These are phyloP conservation scores for Bremia lactucae DNA, from an alignment of 352 stramenopile species.

Conservation along the genomic window DNA sequence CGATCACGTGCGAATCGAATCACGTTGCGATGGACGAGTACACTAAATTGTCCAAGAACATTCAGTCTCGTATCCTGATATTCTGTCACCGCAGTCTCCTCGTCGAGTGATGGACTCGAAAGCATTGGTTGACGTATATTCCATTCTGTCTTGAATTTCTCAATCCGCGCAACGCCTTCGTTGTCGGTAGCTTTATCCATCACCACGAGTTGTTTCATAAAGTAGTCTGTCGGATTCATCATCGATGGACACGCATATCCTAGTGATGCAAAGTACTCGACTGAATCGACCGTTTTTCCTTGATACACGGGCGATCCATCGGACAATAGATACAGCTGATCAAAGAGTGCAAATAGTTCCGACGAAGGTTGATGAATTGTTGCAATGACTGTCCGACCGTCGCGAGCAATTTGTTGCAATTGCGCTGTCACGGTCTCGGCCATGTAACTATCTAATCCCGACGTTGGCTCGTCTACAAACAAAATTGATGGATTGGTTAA, in stretches of 20 bases:
- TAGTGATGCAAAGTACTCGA: slow-evolving; percentile 35
- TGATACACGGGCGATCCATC: slow-evolving; percentile 42
- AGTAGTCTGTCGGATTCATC: slow-evolving; percentile 52
- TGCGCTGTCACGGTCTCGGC: slow-evolving; percentile 33
- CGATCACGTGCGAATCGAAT: slow-evolving; percentile 27
- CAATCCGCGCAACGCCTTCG: slow-evolving; percentile 20
- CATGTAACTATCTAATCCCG: slow-evolving; percentile 45
- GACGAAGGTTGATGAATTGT: slow-evolving; percentile 84
- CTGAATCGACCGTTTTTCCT: slow-evolving; percentile 27
- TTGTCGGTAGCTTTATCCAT: slow-evolving; percentile 35
- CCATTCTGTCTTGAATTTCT: slow-evolving; percentile 34
- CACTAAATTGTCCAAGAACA: slow-evolving; percentile 17
- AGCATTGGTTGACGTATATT: slow-evolving; percentile 3
- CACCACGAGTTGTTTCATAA: slow-evolving; percentile 48
- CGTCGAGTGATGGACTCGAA: not conserved
- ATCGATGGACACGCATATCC: slow-evolving; percentile 34
- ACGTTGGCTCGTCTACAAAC: slow-evolving; percentile 80
- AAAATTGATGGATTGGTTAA: slow-evolving; percentile 71
- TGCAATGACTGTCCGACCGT: slow-evolving; percentile 75
- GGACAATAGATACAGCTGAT: slow-evolving; percentile 42
- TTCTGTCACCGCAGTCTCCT: not conserved
- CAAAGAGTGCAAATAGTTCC: slow-evolving; percentile 35
- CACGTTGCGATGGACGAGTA: slow-evolving; percentile 29
- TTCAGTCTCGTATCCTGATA: slow-evolving; percentile 13
- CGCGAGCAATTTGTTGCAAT: slow-evolving; percentile 54